Evolutionary conservation across 371 early-diverging fungal species (phyloP).

Genomic region (Batkoa obscura): DNA sequence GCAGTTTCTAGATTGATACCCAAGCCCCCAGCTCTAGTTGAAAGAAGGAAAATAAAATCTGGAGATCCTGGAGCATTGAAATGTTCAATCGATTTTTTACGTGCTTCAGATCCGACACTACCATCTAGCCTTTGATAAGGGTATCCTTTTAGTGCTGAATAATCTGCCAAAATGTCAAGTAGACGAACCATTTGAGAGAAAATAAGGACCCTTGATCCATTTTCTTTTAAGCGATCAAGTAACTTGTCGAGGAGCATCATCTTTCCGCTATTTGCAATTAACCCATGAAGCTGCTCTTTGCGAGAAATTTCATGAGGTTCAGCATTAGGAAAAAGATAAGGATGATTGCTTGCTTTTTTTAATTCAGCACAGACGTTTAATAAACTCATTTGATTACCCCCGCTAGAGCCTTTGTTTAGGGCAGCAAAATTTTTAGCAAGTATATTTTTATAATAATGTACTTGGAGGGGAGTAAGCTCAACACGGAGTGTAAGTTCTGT

Average conservation of each 20-base stretch:
- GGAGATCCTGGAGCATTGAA: constrained; percentile 92
- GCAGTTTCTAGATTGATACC: constrained; percentile 98
- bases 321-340: constrained; percentile 85
- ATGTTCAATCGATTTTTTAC: constrained; percentile 93
- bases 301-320: constrained; percentile 42
- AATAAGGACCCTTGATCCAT: constrained; percentile 84
- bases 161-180: constrained; percentile 88
- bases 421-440: constrained; percentile 78
- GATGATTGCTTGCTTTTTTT: constrained; percentile 98
- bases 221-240: constrained; percentile 58
- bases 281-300: constrained; percentile 52
- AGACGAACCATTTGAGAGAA: constrained; percentile 92
- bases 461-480: constrained; percentile 75
- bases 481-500: constrained; percentile 88
- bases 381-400: constrained; percentile 68
- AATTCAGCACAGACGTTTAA: constrained; percentile 92
- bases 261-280: constrained; percentile 82
- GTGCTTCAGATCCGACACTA: constrained; percentile 68
- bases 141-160: constrained; percentile 61
- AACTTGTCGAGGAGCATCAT: constrained; percentile 90
- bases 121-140: constrained; percentile 96
- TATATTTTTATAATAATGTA: constrained; percentile 82
- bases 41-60: constrained; percentile 96
- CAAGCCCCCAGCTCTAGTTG: constrained; percentile 96
- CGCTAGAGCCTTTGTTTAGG: constrained; percentile 60